Evolutionary conservation across 306 rosid genomes (phyloP), one percentile per base, ranked within the genome.

Genomic region (Neltuma alba): DNA sequence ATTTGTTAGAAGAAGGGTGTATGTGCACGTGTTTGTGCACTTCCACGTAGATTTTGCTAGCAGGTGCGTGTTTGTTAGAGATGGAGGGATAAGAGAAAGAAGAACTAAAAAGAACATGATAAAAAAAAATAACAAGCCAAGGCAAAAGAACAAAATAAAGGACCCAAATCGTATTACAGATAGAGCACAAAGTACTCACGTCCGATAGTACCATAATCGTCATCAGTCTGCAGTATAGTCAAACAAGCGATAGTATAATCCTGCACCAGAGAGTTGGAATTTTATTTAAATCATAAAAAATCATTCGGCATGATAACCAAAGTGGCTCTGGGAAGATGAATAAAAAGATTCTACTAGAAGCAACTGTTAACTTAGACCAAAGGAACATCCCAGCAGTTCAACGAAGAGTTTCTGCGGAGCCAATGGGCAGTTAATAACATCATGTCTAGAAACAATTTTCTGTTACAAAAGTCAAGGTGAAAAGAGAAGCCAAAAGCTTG

Each of bases 161-260:
- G 54, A 14, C 7, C 13, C 5, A n/a, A 37, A 37, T 37, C 54
- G 18, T 25, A 71, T 12, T 40, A 30, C 15, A 66, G 70, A 1
- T 0, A 20, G 28, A 66, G 71, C 27, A 69, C 64, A 70, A 70
- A 44, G 42, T 67, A 85, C 96, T 91, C 76, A 89, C 96, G 93
- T 84, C 96, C 96, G 79, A 91, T 86, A 73, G 85, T 71, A 76
- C 60, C 85, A 80, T 73, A 79, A 27, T 86, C 74, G 0, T 69
- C 81, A 41, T 80, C 86, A 2, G 70, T 16, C 15, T 37, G 67
- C 7, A 5, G 10, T 55, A 89, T 41, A 15, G 91, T 73, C 79
- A 89, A 85, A 82, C 93, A 91, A 61, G 83, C 70, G 52, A 42
- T 0, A 25, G 79, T 75, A 78, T 57, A 76, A 18, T 79, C 91